Percentiles rank a stretch among this genome's conserved stretches.
Conservation (phyloP, 345 rosid genomes). For the Erucastrum elatum region DNA sequence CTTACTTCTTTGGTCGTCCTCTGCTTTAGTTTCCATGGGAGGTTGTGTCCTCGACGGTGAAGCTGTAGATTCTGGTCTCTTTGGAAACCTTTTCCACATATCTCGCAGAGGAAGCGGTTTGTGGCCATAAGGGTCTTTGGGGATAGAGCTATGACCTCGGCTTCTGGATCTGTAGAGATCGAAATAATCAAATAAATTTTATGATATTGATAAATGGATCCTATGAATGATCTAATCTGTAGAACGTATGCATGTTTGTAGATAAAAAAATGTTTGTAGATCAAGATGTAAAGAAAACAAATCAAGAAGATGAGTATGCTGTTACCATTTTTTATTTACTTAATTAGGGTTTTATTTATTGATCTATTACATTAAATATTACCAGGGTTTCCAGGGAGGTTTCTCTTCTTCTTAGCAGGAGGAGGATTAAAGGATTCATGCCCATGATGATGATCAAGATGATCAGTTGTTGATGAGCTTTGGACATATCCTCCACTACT, state of each 20-base stretch:
- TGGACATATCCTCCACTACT: conserved; percentile 35
- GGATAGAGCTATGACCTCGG: conserved; percentile 90
- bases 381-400: conserved; percentile 98
- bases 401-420: conserved; percentile 76
- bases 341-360: conserved; percentile 24
- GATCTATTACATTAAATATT: background rate
- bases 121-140: conserved; percentile 99
- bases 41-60: conserved; percentile 92
- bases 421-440: conserved; percentile 47
- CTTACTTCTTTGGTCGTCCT: conserved; percentile 72
- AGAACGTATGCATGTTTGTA: background rate
- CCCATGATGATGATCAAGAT: conserved; percentile 31
- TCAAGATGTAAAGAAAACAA: conserved; percentile 7
- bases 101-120: conserved; percentile 90
- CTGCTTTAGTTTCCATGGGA: conserved; percentile 99
- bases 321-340: background rate
- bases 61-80: conserved; percentile 97
- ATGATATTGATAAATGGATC: background rate
- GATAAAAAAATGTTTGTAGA: conserved; percentile 4
- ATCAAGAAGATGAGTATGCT: conserved; percentile 14
- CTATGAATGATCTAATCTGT: background rate
- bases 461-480: conserved; percentile 30
- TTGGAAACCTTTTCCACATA: conserved; percentile 96
- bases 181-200: background rate
- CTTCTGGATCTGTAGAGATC: conserved; percentile 80